Conservation (phyloP, 805 yeast species). For the Wickerhamiella occidentalis region DNA sequence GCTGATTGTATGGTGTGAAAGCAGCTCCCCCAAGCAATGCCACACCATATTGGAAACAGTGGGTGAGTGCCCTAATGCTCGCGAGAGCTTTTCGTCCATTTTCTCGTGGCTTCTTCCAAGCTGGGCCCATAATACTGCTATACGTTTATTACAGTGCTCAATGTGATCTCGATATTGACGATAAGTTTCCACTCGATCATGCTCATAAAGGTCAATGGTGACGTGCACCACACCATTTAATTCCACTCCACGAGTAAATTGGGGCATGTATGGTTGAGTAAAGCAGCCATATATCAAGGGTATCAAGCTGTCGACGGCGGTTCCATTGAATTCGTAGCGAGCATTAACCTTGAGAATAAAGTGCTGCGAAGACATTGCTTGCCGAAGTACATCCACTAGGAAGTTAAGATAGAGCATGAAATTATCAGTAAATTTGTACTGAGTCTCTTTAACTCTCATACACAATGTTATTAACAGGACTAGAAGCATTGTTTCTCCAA, state of each 20-base stretch:
- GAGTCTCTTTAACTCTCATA: conserved; percentile 1
- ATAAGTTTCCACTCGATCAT: not conserved
- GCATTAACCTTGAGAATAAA: not conserved
- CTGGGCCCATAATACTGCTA: not conserved
- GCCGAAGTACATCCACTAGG: not conserved
- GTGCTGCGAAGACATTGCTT: not conserved
- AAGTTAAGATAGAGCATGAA: not conserved
- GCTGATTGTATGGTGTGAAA: not conserved
- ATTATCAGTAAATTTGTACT: not conserved
- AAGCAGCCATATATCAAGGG: not conserved
- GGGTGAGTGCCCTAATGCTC: not conserved
- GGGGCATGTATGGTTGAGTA: conserved; percentile 7
- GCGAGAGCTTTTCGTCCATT: not conserved
- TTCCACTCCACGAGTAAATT: not conserved
- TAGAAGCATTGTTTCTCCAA: not conserved
- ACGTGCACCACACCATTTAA: not conserved
- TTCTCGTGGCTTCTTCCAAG: not conserved
- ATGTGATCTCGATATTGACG: not conserved
- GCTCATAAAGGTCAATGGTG: not conserved
- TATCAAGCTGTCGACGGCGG: not conserved
- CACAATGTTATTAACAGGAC: not conserved
- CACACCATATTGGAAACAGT: not conserved
- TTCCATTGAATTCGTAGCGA: conserved; percentile 4
- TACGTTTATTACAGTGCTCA: not conserved
- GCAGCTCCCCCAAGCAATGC: not conserved